A percentile compares a stretch with the other conserved stretches of the same genome.
Evolutionary conservation across 441 rosid genomes (phyloP).

Genomic region (Syzygium syzygioides): DNA sequence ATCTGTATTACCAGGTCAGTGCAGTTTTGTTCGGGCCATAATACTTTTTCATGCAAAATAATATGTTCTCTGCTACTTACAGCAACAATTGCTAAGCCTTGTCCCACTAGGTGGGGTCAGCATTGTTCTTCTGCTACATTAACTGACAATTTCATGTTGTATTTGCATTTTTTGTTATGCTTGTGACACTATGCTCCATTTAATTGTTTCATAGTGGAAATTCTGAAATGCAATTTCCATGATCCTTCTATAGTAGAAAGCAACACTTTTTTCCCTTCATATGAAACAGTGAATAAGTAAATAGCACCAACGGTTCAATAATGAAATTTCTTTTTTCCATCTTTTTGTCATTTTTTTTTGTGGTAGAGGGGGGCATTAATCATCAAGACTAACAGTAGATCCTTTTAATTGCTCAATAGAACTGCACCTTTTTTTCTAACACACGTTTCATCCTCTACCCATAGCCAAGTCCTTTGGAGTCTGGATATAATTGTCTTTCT

Average conservation of each 20-base stretch:
- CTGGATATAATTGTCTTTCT: neutral
- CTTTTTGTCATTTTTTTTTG: neutral
- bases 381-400: neutral
- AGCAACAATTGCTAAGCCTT: neutral
- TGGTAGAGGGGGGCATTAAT: neutral
- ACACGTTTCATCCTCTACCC: neutral
- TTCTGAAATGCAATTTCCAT: neutral
- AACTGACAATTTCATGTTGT: neutral
- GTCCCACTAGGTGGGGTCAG: neutral
- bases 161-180: neutral
- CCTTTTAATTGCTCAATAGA: neutral
- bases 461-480: neutral
- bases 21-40: neutral
- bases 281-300: neutral
- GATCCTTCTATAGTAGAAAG: neutral
- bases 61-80: neutral
- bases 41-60: neutral
- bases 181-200: neutral
- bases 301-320: neutral
- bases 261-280: neutral
- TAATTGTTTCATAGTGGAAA: neutral
- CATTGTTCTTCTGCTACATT: neutral
- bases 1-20: constrained; percentile 92
- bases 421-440: neutral
- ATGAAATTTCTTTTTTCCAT: neutral